These are phyloP conservation scores for Yamadazyma insecticola DNA, from an alignment of 805 yeast species.

Conservation along the genomic window DNA sequence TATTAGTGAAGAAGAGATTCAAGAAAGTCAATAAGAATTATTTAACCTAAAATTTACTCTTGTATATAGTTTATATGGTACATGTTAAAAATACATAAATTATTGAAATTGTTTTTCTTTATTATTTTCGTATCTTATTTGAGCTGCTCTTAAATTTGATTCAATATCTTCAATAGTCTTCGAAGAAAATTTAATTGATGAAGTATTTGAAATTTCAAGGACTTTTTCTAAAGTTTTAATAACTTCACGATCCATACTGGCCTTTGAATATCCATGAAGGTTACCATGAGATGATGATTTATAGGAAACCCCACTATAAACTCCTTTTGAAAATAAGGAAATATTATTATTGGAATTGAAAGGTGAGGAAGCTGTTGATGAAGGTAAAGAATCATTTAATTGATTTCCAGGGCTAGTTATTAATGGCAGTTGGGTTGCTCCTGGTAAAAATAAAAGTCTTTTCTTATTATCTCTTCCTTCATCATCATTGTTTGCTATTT, in stretches of 20 bases:
- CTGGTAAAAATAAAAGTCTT: slow-evolving; percentile 1
- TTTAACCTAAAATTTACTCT: background rate
- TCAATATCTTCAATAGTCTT: slow-evolving; percentile 23
- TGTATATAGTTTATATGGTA: no score
- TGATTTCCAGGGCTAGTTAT: slow-evolving; percentile 1
- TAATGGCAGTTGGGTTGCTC: slow-evolving; percentile 1
- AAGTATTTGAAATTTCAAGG: slow-evolving; percentile 15
- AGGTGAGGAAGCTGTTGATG: slow-evolving; percentile 10
- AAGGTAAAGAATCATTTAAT: slow-evolving; percentile 14
- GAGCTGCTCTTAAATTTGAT: slow-evolving; percentile 13
- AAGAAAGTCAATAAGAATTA: background rate
- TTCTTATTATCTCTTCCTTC: background rate
- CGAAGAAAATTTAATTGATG: slow-evolving; percentile 16
- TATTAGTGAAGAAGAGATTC: slow-evolving; percentile 42
- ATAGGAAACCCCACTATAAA: slow-evolving; percentile 8
- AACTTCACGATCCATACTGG: slow-evolving; percentile 9
- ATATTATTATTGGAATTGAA: slow-evolving; percentile 4
- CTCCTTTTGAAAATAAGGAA: slow-evolving; percentile 1
- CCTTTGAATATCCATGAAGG: slow-evolving; percentile 1
- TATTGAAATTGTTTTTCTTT: no score
- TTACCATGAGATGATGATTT: slow-evolving; percentile 7
- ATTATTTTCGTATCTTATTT: slow-evolving; percentile 2
- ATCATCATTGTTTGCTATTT: background rate
- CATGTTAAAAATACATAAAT: no score
- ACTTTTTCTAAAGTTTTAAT: slow-evolving; percentile 11